Conservation (phyloP, 345 rosid genomes). For the Syzygium aromaticum region DNA sequence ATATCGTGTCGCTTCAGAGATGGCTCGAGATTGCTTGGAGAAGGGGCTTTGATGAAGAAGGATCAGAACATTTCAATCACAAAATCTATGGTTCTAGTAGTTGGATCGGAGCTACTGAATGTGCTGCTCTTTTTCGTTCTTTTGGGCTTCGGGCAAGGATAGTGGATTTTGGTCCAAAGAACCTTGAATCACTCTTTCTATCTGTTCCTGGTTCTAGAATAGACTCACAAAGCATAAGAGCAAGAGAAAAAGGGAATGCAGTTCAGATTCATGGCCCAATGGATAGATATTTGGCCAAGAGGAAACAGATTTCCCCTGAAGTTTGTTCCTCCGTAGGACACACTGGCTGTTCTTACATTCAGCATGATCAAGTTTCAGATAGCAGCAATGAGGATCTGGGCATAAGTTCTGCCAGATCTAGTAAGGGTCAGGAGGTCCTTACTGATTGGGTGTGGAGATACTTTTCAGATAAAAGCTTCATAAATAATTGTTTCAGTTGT, state of each 20-base stretch:
- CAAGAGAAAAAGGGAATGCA: constrained; percentile 21
- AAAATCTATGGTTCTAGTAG: constrained; percentile 37
- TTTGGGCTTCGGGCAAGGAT: constrained; percentile 67
- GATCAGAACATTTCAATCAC: constrained; percentile 48
- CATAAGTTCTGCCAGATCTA: constrained; percentile 10
- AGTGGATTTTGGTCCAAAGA: constrained; percentile 68
- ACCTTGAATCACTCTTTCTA: constrained; percentile 34
- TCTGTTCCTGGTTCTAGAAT: constrained; percentile 57
- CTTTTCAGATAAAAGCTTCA: constrained; percentile 38
- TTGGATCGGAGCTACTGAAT: constrained; percentile 74
- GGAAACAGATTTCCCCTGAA: constrained; percentile 4
- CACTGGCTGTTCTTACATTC: background rate
- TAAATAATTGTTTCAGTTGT: constrained; percentile 5
- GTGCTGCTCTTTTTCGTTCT: constrained; percentile 68
- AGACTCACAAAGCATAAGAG: constrained; percentile 8
- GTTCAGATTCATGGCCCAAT: constrained; percentile 47
- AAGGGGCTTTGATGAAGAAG: constrained; percentile 58
- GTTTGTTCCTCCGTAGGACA: background rate
- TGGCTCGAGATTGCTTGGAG: constrained; percentile 89
- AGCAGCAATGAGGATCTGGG: background rate
- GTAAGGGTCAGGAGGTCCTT: constrained; percentile 33
- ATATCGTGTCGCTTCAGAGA: constrained; percentile 51
- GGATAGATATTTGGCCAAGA: constrained; percentile 43
- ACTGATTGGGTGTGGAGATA: constrained; percentile 83
- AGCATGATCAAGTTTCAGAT: constrained; percentile 2